Conservation (phyloP, 2,329 filamentous ascomycete species). For the Clonostachys rosea region DNA sequence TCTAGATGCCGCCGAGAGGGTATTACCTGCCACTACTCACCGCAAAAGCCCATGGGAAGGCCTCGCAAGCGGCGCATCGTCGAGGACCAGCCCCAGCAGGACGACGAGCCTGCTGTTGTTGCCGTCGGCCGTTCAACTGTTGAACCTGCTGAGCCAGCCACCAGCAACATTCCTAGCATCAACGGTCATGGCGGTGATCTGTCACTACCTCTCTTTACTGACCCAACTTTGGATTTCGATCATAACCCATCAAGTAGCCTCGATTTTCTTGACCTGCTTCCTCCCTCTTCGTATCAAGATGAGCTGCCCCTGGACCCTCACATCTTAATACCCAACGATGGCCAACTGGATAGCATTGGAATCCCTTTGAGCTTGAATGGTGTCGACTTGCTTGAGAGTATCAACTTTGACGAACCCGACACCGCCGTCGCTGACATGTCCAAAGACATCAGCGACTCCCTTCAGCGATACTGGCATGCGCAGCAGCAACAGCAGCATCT, state of each 20-base stretch:
- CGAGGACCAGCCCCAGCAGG: slow-evolving; percentile 13
- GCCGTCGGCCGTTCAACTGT: not conserved
- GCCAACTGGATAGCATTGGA: slow-evolving; percentile 1
- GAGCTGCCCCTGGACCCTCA: slow-evolving; percentile 5
- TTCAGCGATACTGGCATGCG: slow-evolving; percentile 9
- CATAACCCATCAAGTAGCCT: slow-evolving; percentile 15
- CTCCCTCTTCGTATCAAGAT: slow-evolving; percentile 12
- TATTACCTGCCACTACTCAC: slow-evolving; percentile 56
- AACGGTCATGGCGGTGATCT: not conserved
- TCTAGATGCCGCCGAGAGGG: slow-evolving; percentile 52
- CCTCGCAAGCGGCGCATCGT: slow-evolving; percentile 50
- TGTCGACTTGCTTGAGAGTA: slow-evolving; percentile 19
- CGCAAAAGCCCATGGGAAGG: slow-evolving; percentile 63
- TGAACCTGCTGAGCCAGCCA: not conserved
- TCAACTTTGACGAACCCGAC: slow-evolving; percentile 21
- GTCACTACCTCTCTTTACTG: not conserved
- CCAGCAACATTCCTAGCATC: not conserved
- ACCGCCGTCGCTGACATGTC: slow-evolving; percentile 14
- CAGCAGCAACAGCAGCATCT: slow-evolving; percentile 1
- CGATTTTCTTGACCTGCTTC: slow-evolving; percentile 30
- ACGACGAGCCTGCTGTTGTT: not conserved
- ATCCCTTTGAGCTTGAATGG: slow-evolving; percentile 11
- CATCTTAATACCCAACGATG: slow-evolving; percentile 6
- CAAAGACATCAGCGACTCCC: slow-evolving; percentile 18
- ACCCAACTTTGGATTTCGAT: slow-evolving; percentile 18